Evolutionary conservation across 768 basidiomycete species (phyloP).

Genomic region (Podaxis rugospora): DNA sequence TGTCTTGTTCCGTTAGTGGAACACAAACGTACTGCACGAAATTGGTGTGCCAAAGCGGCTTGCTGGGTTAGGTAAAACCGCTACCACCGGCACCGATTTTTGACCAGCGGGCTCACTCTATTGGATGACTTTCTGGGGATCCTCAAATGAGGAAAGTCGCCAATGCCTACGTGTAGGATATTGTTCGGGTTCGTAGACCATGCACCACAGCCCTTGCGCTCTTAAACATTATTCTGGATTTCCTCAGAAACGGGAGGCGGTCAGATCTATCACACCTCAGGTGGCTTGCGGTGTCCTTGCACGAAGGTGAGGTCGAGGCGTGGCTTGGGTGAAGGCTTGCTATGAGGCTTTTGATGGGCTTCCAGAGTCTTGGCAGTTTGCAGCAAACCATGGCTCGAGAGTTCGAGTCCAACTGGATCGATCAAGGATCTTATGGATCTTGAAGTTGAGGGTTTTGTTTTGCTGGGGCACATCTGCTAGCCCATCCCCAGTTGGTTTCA

Average conservation of each 20-base stretch:
- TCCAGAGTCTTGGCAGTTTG: background rate
- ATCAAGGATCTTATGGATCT: background rate
- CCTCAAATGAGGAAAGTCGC: background rate
- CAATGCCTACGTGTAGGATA: background rate
- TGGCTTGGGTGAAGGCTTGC: background rate
- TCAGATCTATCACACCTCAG: background rate
- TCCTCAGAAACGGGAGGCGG: background rate
- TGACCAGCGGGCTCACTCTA: background rate
- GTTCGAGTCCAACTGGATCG: background rate
- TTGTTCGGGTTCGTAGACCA: background rate
- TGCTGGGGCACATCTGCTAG: background rate
- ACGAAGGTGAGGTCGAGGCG: constrained; percentile 2
- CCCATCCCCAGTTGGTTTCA: background rate
- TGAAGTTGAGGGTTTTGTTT: background rate
- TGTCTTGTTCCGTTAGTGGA: background rate
- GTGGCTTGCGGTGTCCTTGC: background rate
- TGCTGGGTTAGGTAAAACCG: background rate
- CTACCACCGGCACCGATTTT: background rate
- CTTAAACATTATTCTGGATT: background rate
- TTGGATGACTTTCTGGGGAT: background rate
- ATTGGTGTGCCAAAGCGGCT: background rate
- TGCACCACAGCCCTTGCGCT: background rate
- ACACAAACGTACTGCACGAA: background rate
- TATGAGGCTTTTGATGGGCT: constrained; percentile 2
- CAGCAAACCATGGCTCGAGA: background rate